Conservation (phyloP, 2,329 filamentous ascomycete genomes). For the Pseudogymnoascus sp. region DNA sequence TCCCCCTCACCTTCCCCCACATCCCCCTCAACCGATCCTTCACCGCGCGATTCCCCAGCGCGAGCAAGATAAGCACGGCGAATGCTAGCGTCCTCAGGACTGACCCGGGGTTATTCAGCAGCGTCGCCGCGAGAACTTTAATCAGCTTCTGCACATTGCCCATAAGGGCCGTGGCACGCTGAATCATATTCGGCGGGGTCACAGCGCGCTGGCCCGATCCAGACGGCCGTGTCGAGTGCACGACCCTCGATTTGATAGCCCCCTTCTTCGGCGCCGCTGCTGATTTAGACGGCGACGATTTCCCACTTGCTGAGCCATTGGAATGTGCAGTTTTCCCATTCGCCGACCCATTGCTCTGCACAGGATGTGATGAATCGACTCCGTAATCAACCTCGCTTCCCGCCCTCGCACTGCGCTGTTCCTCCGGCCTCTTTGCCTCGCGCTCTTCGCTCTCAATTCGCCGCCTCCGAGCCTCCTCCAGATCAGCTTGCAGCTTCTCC, state of each 20-base stretch:
- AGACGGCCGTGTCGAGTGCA: slow-evolving; percentile 14
- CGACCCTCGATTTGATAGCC: slow-evolving; percentile 14
- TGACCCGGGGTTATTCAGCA: slow-evolving; percentile 50
- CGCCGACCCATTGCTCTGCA: slow-evolving; percentile 13
- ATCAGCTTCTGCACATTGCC: slow-evolving; percentile 45
- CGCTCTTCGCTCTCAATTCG: slow-evolving; percentile 53
- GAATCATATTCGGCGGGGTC: slow-evolving; percentile 21
- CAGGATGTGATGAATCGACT: slow-evolving; percentile 45
- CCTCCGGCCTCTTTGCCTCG: slow-evolving; percentile 21
- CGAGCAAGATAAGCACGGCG: slow-evolving; percentile 66
- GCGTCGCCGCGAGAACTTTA: slow-evolving; percentile 41
- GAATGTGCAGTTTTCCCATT: slow-evolving; percentile 16
- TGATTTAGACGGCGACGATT: slow-evolving; percentile 30
- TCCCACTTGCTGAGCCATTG: slow-evolving; percentile 28
- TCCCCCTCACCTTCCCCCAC: slow-evolving; percentile 77
- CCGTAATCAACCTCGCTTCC: slow-evolving; percentile 62
- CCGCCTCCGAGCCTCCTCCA: slow-evolving; percentile 49
- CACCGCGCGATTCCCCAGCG: slow-evolving; percentile 68
- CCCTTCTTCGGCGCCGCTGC: slow-evolving; percentile 17
- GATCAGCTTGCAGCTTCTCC: slow-evolving; percentile 47
- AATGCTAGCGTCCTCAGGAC: slow-evolving; percentile 66
- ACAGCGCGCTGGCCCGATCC: slow-evolving; percentile 10
- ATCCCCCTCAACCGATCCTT: slow-evolving; percentile 67
- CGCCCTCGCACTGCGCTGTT: slow-evolving; percentile 42
- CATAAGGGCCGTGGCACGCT: slow-evolving; percentile 44